Evolutionary conservation across 192 early-diverging fungal genomes (phyloP).

Genomic region (Dispira parvispora): DNA sequence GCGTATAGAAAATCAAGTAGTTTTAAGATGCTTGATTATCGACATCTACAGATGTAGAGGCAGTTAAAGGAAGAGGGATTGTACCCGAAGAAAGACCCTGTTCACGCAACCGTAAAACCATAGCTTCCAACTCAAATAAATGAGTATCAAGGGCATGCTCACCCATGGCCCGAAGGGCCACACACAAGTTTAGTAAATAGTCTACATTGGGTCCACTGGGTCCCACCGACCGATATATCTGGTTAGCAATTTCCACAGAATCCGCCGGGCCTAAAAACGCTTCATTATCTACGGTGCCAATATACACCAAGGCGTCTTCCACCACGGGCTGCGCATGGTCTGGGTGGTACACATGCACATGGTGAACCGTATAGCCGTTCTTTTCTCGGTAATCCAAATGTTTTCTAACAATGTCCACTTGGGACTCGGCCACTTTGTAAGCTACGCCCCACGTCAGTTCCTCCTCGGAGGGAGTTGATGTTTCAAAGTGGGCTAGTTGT

Average conservation of each 20-base stretch:
- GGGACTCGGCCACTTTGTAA: conserved; percentile 49
- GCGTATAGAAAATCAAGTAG: too few relatives aligned
- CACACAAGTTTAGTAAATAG: conserved; percentile 47
- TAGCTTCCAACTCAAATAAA: conserved; percentile 33
- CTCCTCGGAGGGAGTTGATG: conserved; percentile 18
- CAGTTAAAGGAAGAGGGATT: too few relatives aligned
- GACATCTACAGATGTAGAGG: too few relatives aligned
- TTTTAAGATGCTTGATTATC: too few relatives aligned
- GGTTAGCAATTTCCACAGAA: conserved; percentile 36
- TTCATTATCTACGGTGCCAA: conserved; percentile 55
- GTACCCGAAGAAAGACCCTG: too few relatives aligned
- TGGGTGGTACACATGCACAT: conserved; percentile 39
- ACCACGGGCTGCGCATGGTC: conserved; percentile 23
- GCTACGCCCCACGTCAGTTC: conserved; percentile 65
- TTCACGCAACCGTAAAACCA: conserved; percentile 15
- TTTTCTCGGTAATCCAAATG: conserved; percentile 83
- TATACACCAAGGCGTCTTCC: conserved; percentile 58
- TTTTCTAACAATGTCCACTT: conserved; percentile 43
- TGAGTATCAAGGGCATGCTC: conserved; percentile 38
- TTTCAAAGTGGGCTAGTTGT: conserved; percentile 41
- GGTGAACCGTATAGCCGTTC: conserved; percentile 63
- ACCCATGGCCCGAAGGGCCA: conserved; percentile 32
- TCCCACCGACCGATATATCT: conserved; percentile 44
- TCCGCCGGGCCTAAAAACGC: conserved; percentile 59
- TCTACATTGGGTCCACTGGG: conserved; percentile 54